Conservation (phyloP, 768 basidiomycete species). For the Brasilioporus rufonigricans region DNA sequence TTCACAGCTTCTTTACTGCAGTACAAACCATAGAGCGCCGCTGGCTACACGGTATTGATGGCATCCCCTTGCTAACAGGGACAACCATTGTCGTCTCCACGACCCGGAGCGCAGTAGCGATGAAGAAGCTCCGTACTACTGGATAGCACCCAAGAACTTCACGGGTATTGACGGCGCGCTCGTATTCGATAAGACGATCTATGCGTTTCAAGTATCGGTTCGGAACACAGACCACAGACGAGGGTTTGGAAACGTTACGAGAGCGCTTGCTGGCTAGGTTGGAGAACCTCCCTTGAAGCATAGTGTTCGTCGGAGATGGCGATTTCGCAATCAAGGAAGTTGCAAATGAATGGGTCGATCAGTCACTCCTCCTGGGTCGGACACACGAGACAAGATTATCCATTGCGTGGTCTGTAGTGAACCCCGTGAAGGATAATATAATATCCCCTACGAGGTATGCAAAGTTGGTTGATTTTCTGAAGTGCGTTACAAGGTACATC, state of each 20-base stretch:
- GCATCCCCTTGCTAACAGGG: not conserved
- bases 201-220: not conserved
- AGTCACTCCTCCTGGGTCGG: not conserved
- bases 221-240: not conserved
- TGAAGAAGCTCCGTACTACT: not conserved
- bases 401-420: not conserved
- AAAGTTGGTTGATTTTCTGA: no score
- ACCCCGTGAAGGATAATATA: not conserved
- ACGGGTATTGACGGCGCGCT: not conserved
- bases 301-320: not conserved
- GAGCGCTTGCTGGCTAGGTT: not conserved
- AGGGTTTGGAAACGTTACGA: not conserved
- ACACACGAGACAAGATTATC: not conserved
- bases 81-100: not conserved
- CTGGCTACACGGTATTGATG: not conserved
- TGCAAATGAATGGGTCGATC: not conserved
- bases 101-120: not conserved
- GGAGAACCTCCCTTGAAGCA: not conserved
- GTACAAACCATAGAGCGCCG: not conserved
- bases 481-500: no score
- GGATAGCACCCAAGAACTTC: not conserved
- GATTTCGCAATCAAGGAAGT: no score
- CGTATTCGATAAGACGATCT: not conserved
- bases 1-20: not conserved
- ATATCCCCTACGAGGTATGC: not conserved